phyloP scores from a whole-genome alignment of 2,329 filamentous ascomycete genomes.

The Hymenoscyphus fructigenus region DNA sequence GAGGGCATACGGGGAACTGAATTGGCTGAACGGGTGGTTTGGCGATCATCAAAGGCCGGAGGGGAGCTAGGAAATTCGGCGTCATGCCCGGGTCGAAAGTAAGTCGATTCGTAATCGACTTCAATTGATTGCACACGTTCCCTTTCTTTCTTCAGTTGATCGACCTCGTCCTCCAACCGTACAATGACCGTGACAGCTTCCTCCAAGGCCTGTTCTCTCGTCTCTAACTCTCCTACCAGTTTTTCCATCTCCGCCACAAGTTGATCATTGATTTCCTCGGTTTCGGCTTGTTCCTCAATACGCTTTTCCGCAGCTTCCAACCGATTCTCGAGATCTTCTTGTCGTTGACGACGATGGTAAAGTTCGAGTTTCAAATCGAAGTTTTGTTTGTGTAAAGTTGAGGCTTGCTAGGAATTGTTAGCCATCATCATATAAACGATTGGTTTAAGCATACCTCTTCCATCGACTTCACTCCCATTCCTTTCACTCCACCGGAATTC shows the following conservation, averaged over 20 bases:
- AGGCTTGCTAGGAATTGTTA: constrained; percentile 52
- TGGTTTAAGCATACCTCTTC: constrained; percentile 52
- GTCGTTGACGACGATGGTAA: constrained; percentile 65
- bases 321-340: constrained; percentile 57
- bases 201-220: constrained; percentile 67
- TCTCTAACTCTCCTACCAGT: constrained; percentile 60
- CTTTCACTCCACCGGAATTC: constrained; percentile 41
- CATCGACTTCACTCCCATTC: constrained; percentile 65
- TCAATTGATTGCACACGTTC: constrained; percentile 54
- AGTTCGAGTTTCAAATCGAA: constrained; percentile 75
- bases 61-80: constrained; percentile 30
- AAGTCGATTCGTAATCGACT: constrained; percentile 30
- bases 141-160: constrained; percentile 53
- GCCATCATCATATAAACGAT: constrained; percentile 8
- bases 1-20: constrained; percentile 60
- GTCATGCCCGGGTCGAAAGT: constrained; percentile 24
- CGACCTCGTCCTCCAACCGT: constrained; percentile 58
- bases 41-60: constrained; percentile 20
- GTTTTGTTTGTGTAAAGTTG: constrained; percentile 71
- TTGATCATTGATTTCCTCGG: constrained; percentile 57
- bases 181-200: constrained; percentile 72
- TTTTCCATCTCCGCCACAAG: constrained; percentile 50
- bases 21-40: constrained; percentile 4
- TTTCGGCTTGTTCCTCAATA: constrained; percentile 44
- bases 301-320: constrained; percentile 51